Base-by-base conservation (phyloP, 148 eudicot genomes). In the Diospyros kaki region DNA sequence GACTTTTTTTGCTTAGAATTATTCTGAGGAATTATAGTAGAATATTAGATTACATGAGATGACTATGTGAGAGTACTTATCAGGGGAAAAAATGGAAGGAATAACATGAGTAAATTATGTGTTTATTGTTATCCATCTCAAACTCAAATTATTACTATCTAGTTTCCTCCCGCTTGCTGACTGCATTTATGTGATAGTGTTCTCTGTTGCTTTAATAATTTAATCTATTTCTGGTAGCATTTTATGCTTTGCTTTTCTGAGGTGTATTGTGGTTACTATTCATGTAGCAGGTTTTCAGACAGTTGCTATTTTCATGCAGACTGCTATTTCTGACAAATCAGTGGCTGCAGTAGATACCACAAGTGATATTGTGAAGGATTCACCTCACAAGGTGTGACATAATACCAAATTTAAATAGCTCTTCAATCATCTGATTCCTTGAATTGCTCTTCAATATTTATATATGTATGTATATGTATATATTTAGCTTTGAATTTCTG, bases 261-360 rank as follows among this genome's bases (percentile, higher is more conserved):
- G 94, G 93, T 84, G 84, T 65, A 84, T 83, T 88, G 89, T 92
- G 94, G 91, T 89, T 90, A 95, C 83, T 81, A 90, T 90, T 78
- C 81, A 89, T 92, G 98, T 85, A 95, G 96, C 98, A 92, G 97
- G 97, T 92, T 95, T 94, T 95, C 97, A 92, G 96, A 92, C 92
- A 92, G 96, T 95, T 95, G 90, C 93, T 95, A 90, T 95, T 95
- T 94, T 92, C 97, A 85, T 95, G 98, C 98, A 95, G 98, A 95
- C 89, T 92, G 96, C 90, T 72, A 76, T 80, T 77, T 77, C 76
- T 72, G 90, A 83, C 77, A 90, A 81, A 83, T 83, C 87, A 61
- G 84, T 79, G 85, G 82, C 80, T 78, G 82, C 78, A 75, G 84
- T 68, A 72, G 80, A 75, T 85, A 59, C 85, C 50, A 68, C 81